Conservation (phyloP, 208 protist genomes). For the Leishmania turanica region DNA sequence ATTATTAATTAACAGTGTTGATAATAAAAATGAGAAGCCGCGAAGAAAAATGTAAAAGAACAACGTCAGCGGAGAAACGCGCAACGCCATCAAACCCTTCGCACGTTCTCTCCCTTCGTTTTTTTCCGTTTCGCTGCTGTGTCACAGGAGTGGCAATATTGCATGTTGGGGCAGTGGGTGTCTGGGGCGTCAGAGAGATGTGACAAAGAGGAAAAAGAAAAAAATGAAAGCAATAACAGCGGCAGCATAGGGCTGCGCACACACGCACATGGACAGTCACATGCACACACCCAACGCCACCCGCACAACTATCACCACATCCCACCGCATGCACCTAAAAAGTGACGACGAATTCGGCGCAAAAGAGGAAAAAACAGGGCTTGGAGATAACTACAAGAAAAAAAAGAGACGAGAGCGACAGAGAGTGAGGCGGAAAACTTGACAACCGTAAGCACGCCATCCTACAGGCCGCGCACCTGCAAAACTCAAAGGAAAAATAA, state of each 20-base stretch:
- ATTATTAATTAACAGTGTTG: background rate
- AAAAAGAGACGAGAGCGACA: background rate
- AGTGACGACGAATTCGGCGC: background rate
- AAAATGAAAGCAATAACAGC: conserved; percentile 3
- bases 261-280: background rate
- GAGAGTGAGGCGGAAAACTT: background rate
- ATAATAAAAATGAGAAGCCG: conserved; percentile 5
- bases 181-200: background rate
- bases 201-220: conserved; percentile 1
- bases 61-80: conserved; percentile 3
- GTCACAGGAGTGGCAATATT: background rate
- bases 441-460: background rate
- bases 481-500: background rate
- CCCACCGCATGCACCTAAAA: background rate
- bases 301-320: background rate
- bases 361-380: background rate
- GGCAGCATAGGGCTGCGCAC: conserved; percentile 6
- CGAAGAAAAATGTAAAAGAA: background rate
- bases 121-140: background rate
- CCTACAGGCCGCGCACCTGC: background rate
- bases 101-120: background rate
- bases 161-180: background rate
- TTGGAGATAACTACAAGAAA: background rate
- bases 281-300: background rate
- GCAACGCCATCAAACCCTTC: conserved; percentile 2